A percentile compares a stretch with the other conserved stretches of the same genome.
These are phyloP conservation scores for Cylindrotheca closterium DNA, from an alignment of 108 stramenopile genomes.

Conservation along the genomic window DNA sequence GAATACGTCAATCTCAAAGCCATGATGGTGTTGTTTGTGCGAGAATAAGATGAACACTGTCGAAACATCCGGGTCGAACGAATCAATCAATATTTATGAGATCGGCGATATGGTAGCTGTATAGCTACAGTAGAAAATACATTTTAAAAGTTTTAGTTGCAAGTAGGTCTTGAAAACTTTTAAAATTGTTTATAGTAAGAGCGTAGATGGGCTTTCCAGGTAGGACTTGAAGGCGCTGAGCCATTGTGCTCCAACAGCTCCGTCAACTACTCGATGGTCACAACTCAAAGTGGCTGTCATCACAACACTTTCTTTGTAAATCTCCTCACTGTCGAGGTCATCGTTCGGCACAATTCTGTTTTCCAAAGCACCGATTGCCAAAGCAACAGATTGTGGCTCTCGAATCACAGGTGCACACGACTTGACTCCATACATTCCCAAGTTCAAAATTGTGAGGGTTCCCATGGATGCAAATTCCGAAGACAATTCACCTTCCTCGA, in stretches of 20 bases:
- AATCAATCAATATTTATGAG: too few relatives aligned
- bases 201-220: slow-evolving; percentile 85
- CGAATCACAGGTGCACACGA: slow-evolving; percentile 99
- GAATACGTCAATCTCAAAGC: neutral
- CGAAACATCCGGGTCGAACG: too few relatives aligned
- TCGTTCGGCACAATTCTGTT: slow-evolving; percentile 78
- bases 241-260: slow-evolving; percentile 93
- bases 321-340: slow-evolving; percentile 74
- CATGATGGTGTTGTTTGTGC: slow-evolving; percentile 1
- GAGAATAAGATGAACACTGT: neutral
- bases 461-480: slow-evolving; percentile 55
- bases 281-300: slow-evolving; percentile 96
- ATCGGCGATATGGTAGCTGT: too few relatives aligned
- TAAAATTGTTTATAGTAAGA: slow-evolving; percentile 76
- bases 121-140: too few relatives aligned
- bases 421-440: slow-evolving; percentile 99
- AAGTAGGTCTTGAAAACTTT: too few relatives aligned
- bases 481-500: slow-evolving; percentile 44
- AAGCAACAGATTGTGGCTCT: slow-evolving; percentile 97
- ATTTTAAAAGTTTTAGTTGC: too few relatives aligned
- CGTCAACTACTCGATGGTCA: slow-evolving; percentile 98
- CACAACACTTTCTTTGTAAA: slow-evolving; percentile 62
- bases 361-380: slow-evolving; percentile 95
- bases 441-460: slow-evolving; percentile 94
- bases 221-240: slow-evolving; percentile 90